A percentile compares a stretch with the other conserved stretches of the same genome.
These are phyloP conservation scores for Clarireedia paspali DNA, from an alignment of 2,329 filamentous ascomycete genomes.

Conservation along the genomic window DNA sequence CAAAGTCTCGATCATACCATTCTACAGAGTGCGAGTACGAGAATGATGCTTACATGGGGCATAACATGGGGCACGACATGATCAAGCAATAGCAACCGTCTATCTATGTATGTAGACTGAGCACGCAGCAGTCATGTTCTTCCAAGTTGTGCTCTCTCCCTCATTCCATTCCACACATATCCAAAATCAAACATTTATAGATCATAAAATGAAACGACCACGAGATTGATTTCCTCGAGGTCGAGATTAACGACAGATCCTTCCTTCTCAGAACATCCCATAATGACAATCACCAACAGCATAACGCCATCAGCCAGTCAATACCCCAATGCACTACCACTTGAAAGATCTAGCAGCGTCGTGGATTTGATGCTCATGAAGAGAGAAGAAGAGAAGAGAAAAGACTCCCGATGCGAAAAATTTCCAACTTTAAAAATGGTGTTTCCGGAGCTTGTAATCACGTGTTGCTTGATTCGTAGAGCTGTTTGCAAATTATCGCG, in stretches of 20 bases:
- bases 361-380: slow-evolving; percentile 29
- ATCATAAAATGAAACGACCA: slow-evolving; percentile 35
- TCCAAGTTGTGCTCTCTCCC: background rate
- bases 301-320: slow-evolving; percentile 26
- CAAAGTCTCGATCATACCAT: no score
- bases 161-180: background rate
- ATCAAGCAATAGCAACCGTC: no score
- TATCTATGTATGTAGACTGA: no score
- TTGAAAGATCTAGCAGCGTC: slow-evolving; percentile 24
- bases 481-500: slow-evolving; percentile 12
- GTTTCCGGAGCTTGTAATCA: slow-evolving; percentile 8
- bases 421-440: background rate
- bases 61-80: no score
- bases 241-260: slow-evolving; percentile 35
- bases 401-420: slow-evolving; percentile 7
- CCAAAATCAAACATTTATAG: slow-evolving; percentile 20
- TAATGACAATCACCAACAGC: slow-evolving; percentile 21
- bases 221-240: slow-evolving; percentile 29
- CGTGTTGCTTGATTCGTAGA: background rate
- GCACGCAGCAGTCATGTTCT: background rate
- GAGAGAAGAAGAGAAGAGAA: slow-evolving; percentile 14
- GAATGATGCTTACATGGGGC: no score
- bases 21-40: no score
- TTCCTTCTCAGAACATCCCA: slow-evolving; percentile 29
- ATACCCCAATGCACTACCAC: slow-evolving; percentile 23